Evolutionary conservation across 768 basidiomycete genomes (phyloP).

Genomic region (Gloeophyllum trabeum): DNA sequence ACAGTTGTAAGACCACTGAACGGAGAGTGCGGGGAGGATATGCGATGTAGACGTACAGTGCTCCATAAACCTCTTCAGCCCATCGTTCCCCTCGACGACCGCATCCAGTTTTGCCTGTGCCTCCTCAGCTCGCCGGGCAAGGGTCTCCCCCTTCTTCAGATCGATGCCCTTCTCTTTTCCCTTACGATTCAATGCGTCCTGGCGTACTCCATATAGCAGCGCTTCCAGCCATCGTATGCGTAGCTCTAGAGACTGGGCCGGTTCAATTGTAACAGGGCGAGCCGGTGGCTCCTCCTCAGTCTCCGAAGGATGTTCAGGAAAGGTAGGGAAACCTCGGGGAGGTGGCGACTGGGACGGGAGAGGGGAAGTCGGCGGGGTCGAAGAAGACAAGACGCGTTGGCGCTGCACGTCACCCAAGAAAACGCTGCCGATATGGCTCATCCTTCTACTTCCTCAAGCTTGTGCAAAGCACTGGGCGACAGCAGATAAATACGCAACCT

Average conservation of each 20-base stretch:
- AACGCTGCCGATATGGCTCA: slow-evolving; percentile 39
- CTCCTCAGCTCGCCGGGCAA: slow-evolving; percentile 48
- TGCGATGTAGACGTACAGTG: slow-evolving; percentile 38
- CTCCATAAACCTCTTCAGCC: slow-evolving; percentile 62
- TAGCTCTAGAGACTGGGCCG: slow-evolving; percentile 60
- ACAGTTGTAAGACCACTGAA: neutral
- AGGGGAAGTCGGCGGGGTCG: slow-evolving; percentile 38
- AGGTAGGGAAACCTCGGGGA: slow-evolving; percentile 10
- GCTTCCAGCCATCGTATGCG: slow-evolving; percentile 76
- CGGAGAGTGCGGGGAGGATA: neutral
- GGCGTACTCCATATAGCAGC: slow-evolving; percentile 53
- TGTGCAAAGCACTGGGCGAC: too few species aligned
- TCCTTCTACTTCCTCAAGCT: too few species aligned
- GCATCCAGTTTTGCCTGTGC: slow-evolving; percentile 45
- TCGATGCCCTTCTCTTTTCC: slow-evolving; percentile 21
- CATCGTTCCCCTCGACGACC: slow-evolving; percentile 58
- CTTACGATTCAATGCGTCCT: slow-evolving; percentile 30
- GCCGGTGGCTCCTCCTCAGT: slow-evolving; percentile 8
- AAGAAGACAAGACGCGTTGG: slow-evolving; percentile 43
- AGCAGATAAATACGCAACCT: too few species aligned
- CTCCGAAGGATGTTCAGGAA: neutral
- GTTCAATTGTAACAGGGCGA: slow-evolving; percentile 33
- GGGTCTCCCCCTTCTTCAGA: slow-evolving; percentile 40
- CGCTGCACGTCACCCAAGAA: slow-evolving; percentile 73
- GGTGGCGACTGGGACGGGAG: slow-evolving; percentile 14